phyloP scores from a whole-genome alignment of 2,329 filamentous ascomycete species.

The Stachybotrys elegans region DNA sequence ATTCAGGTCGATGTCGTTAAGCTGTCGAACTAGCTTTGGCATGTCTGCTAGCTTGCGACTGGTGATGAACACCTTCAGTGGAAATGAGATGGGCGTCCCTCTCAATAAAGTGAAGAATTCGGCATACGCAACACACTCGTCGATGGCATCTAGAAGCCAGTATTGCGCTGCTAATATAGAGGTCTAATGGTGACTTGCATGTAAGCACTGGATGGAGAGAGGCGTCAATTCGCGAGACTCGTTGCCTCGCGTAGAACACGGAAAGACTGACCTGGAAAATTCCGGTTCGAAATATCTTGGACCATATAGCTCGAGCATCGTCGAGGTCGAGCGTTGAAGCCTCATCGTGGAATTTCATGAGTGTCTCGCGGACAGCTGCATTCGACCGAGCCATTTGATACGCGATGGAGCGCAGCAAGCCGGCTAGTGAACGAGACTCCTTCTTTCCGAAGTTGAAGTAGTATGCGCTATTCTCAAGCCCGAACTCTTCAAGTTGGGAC shows the following conservation, averaged over 20 bases:
- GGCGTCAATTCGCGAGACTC: too few species aligned
- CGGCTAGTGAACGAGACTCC: conserved; percentile 6
- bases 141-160: conserved; percentile 30
- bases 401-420: conserved; percentile 20
- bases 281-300: conserved; percentile 22
- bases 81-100: conserved; percentile 10
- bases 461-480: conserved; percentile 9
- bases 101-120: conserved; percentile 19
- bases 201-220: too few species aligned
- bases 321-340: conserved; percentile 16
- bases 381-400: conserved; percentile 26
- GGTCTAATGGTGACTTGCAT: too few species aligned
- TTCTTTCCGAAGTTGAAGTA: conserved; percentile 15
- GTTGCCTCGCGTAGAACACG: too few species aligned
- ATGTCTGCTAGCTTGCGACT: conserved; percentile 18
- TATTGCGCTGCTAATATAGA: conserved; percentile 16
- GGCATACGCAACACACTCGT: conserved; percentile 21
- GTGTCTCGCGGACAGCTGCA: conserved; percentile 12
- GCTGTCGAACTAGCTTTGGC: conserved; percentile 3
- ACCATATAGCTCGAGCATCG: conserved; percentile 24
- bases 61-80: conserved; percentile 22
- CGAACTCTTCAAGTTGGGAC: conserved; percentile 7
- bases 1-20: conserved; percentile 5
- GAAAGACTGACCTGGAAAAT: conserved; percentile 20
- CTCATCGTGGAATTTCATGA: conserved; percentile 16